Percentiles rank a stretch among this genome's conserved stretches.
These are phyloP conservation scores for Aphanomyces cochlioides DNA, from an alignment of 352 stramenopile genomes.

Conservation along the genomic window DNA sequence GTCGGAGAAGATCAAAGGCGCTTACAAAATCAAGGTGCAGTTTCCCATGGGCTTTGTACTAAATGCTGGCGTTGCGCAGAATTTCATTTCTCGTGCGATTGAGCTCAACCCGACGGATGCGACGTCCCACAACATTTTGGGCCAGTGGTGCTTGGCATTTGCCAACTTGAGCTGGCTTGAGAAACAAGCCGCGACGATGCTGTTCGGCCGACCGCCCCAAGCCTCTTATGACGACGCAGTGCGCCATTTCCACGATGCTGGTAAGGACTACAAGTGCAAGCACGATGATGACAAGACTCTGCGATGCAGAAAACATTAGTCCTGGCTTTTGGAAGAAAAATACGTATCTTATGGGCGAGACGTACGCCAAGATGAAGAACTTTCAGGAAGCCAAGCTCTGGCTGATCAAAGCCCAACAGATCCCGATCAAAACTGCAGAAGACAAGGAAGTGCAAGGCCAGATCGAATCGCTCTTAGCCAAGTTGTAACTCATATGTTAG, in stretches of 20 bases:
- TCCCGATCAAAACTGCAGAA: constrained; percentile 61
- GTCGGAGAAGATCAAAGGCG: constrained; percentile 66
- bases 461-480: constrained; percentile 15
- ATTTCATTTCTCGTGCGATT: constrained; percentile 65
- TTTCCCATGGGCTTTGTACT: too few relatives aligned
- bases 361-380: constrained; percentile 65
- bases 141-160: constrained; percentile 75
- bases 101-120: constrained; percentile 60
- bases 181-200: constrained; percentile 52
- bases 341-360: constrained; percentile 54
- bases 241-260: constrained; percentile 48
- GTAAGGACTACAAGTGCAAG: constrained; percentile 33
- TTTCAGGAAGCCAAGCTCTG: constrained; percentile 43
- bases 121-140: constrained; percentile 64
- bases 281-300: constrained; percentile 11
- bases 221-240: constrained; percentile 63
- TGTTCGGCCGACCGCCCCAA: constrained; percentile 60
- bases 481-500: constrained; percentile 2
- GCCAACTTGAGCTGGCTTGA: constrained; percentile 77
- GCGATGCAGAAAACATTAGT: constrained; percentile 48
- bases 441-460: constrained; percentile 35
- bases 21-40: constrained; percentile 58
- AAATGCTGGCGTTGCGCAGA: constrained; percentile 32
- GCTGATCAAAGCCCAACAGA: constrained; percentile 42
- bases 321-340: constrained; percentile 81